Evolutionary conservation across 2,329 filamentous ascomycete genomes (phyloP), one percentile per base, ranked within the genome.

Genomic region (Ramularia collo-cygni): DNA sequence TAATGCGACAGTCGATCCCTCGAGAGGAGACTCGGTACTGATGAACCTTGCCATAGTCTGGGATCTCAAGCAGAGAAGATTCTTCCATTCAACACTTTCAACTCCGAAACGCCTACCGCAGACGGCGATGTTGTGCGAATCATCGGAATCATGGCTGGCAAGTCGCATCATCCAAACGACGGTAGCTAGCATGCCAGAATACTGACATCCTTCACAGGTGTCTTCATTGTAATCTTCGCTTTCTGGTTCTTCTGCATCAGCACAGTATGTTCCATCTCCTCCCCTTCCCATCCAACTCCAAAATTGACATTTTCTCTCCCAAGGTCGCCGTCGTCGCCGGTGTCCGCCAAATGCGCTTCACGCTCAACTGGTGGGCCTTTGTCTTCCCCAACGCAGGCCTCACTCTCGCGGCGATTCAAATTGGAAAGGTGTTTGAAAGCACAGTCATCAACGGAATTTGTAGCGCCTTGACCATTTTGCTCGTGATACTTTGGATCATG

Each of bases 361-460:
- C 69, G 6, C 56, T 74, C 17, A 67, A 62, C 55, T 83, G 77
- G 77, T 80, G 75, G 70, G 75, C 76, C 31, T 79, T 80, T 58
- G 72, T 83, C 24, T 83, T 82, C 52, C 78, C 79, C 4, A 81
- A 82, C 43, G 76, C 74, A 1, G 79, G 78, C 0, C 73, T 82
- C 37, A 76, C 74, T 2, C 64, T 82, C 28, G 73, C 76, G 1
- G 72, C 71, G 3, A 76, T 82, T 28, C 65, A 74, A 10, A 63
- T 80, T 32, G 78, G 73, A 2, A 66, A 67, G n/a, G 67, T 61
- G 0, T 61, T 79, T 8, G 58, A 66, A 1, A 81, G 74, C 50
- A 45, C 64, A 0, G 73, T 66, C 0, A 61, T 81, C n/a, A 54
- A 70, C 53, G 72, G 71, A 37, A 62, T 79, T 15, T 69, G 70